Evolutionary conservation across 179 eudicot genomes (phyloP).

Genomic region (Amaranthus tricolor): DNA sequence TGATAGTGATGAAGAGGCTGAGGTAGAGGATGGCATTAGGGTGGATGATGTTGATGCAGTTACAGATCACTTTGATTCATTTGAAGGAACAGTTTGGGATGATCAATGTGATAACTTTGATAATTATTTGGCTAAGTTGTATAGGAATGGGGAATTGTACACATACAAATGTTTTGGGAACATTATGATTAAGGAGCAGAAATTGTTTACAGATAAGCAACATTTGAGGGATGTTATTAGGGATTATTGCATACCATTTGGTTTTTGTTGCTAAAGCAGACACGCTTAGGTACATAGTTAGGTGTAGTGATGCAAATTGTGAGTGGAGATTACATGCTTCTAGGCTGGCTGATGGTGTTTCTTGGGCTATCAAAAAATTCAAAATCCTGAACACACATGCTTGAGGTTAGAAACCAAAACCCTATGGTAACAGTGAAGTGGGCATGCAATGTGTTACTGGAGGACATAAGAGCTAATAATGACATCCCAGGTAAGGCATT

Average conservation of each 20-base stretch:
- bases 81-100: background rate
- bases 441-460: too few species aligned
- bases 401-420: too few species aligned
- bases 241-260: background rate
- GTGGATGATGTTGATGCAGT: background rate
- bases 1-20: background rate
- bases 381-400: too few species aligned
- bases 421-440: too few species aligned
- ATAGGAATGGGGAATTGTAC: background rate
- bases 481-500: too few species aligned
- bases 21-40: background rate
- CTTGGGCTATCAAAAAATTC: background rate
- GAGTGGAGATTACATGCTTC: background rate
- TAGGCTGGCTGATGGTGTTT: background rate
- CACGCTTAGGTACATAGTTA: background rate
- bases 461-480: too few species aligned
- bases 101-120: background rate
- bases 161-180: background rate
- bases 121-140: background rate
- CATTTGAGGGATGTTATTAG: background rate
- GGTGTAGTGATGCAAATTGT: background rate
- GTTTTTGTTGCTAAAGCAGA: background rate
- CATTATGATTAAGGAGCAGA: background rate
- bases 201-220: background rate
- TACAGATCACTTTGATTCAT: background rate